A percentile compares a stretch with the other conserved stretches of the same genome.
These are phyloP conservation scores for Aspergillus pseudotamarii DNA, from an alignment of 2,329 filamentous ascomycete species.

Conservation along the genomic window DNA sequence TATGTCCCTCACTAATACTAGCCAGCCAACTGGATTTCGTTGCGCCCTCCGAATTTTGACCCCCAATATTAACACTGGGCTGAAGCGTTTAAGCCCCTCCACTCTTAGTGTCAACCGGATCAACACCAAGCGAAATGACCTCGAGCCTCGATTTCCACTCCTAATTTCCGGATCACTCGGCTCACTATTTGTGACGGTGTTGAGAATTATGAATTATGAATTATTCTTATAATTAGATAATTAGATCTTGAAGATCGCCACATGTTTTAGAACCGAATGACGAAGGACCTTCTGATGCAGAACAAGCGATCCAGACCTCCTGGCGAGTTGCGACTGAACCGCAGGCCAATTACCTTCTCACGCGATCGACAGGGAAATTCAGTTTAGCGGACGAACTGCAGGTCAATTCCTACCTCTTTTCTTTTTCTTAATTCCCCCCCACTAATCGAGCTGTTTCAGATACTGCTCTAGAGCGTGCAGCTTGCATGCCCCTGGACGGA, in stretches of 20 bases:
- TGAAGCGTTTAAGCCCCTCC: neutral
- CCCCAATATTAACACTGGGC: neutral
- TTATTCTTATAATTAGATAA: conserved; percentile 15
- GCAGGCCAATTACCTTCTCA: neutral
- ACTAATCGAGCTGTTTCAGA: conserved; percentile 23
- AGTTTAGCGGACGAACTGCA: conserved; percentile 18
- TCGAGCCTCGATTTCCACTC: neutral
- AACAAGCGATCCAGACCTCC: conserved; percentile 10
- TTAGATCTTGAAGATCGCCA: conserved; percentile 17
- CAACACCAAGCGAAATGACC: conserved; percentile 11
- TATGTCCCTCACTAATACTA: conserved; percentile 8
- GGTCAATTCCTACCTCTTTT: conserved; percentile 7
- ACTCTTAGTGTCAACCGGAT: conserved; percentile 1
- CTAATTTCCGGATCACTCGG: conserved; percentile 3
- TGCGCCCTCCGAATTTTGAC: conserved; percentile 3
- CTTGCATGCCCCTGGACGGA: conserved; percentile 31
- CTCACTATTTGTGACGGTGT: neutral
- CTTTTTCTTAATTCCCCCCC: conserved; percentile 9
- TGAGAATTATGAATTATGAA: conserved; percentile 2
- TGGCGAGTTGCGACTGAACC: conserved; percentile 6
- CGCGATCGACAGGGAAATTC: conserved; percentile 15
- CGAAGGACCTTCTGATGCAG: conserved; percentile 11
- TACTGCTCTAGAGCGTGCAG: conserved; percentile 18
- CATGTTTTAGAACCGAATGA: conserved; percentile 13
- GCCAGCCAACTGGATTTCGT: conserved; percentile 7